Base-by-base conservation (phyloP, 306 rosid genomes). In the Trifolium subterraneum region DNA sequence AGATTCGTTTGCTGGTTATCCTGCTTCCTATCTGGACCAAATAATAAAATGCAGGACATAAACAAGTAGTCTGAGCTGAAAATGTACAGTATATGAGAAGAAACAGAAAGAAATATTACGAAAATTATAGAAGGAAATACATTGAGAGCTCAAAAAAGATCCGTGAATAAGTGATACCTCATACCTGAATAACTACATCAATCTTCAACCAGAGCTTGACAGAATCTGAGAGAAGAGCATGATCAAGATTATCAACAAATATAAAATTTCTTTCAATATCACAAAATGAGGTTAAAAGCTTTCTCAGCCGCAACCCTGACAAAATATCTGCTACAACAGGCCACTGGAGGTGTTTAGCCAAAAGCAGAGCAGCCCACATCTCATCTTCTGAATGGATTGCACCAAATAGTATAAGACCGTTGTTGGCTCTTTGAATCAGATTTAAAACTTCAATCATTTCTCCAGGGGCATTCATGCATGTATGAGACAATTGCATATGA, bases 181-280 rank as follows among this genome's bases (percentile, higher is more conserved):
- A 91, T 84, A 91, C 98, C 97, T 93, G 98, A 91, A 93, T 71
- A 77, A 91, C 88, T 73, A 88, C 86, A 56, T 91, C 98, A 25
- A 87, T 77, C 58, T 84, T 73, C 50, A 90, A 77, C 94, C 88
- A 83, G 65, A 23, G 80, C 78, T 81, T 81, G 71, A 87, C 93
- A 62, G 84, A 81, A 73, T 87, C 89, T 51, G 98, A 91, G 68
- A 91, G 88, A 50, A 93, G 85, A 62, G 86, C 90, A 71, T 93
- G 96, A 78, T 93, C 98, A 84, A 93, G 98, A 86, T 93, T 86
- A 83, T 93, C 98, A 22, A 90, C 75, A 81, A 89, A 91, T 54
- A 89, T 58, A 36, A 89, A 78, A 58, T 83, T 74, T 69, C 85
- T 68, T 81, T 86, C 88, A 71, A 88, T 71, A 78, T 86, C 92